Conservation (phyloP, 2,329 filamentous ascomycete genomes). For the Thelonectria rubi region DNA sequence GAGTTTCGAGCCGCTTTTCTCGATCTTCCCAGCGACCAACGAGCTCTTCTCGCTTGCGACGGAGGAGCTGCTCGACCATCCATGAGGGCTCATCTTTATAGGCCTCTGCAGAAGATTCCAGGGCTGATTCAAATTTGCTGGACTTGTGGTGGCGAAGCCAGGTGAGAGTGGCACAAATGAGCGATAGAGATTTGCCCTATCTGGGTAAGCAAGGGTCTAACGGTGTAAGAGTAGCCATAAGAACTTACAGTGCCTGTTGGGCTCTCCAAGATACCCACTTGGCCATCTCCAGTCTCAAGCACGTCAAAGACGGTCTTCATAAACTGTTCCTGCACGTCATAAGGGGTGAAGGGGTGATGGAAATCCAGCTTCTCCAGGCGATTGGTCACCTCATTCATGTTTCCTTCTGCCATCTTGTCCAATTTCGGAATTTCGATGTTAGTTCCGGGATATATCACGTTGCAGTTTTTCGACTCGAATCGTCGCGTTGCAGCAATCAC, state of each 20-base stretch:
- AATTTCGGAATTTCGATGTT: conserved; percentile 1
- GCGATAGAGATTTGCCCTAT: conserved; percentile 87
- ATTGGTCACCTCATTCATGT: conserved; percentile 31
- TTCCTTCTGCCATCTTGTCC: conserved; percentile 33
- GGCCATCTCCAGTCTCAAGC: conserved; percentile 73
- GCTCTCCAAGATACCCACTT: conserved; percentile 89
- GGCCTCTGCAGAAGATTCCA: conserved; percentile 53
- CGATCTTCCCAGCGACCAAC: conserved; percentile 74
- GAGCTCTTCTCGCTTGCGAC: conserved; percentile 73
- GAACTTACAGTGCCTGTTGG: conserved; percentile 78
- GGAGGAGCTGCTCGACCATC: conserved; percentile 81
- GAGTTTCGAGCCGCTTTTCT: conserved; percentile 73
- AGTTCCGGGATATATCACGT: neutral
- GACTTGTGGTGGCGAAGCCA: conserved; percentile 89
- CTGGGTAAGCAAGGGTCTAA: conserved; percentile 16
- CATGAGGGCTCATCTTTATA: conserved; percentile 80
- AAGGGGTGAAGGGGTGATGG: conserved; percentile 87
- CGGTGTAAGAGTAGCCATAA: neutral
- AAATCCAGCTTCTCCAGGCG: conserved; percentile 65
- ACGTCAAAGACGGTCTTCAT: conserved; percentile 86
- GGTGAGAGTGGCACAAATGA: conserved; percentile 88
- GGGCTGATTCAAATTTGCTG: conserved; percentile 62
- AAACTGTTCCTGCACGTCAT: conserved; percentile 86
- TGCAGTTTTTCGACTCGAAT: conserved; percentile 8
- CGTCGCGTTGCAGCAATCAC: conserved; percentile 17